These are phyloP conservation scores for Eucalyptus globulus DNA, from an alignment of 345 rosid genomes.

Conservation along the genomic window DNA sequence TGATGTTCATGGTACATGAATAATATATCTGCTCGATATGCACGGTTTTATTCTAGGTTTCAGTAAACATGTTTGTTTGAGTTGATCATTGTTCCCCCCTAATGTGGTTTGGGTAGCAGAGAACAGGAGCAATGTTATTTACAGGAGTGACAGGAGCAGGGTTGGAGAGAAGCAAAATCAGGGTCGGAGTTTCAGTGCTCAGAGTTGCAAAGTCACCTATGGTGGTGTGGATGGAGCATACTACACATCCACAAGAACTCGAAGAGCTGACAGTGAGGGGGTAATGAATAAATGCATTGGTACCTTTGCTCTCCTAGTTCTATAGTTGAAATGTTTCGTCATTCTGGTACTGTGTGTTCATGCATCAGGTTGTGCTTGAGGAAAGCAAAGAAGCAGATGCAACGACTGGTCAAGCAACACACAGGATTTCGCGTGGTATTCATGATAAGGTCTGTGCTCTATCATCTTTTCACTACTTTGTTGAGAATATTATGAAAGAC, in stretches of 20 bases:
- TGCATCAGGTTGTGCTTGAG: slow-evolving; percentile 51
- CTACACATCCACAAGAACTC: slow-evolving; percentile 50
- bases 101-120: neutral
- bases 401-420: slow-evolving; percentile 66
- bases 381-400: slow-evolving; percentile 81
- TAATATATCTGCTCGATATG: neutral
- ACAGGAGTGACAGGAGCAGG: slow-evolving; percentile 3
- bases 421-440: slow-evolving; percentile 74
- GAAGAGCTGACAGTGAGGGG: slow-evolving; percentile 57
- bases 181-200: slow-evolving; percentile 18
- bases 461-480: neutral
- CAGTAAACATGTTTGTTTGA: neutral
- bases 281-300: slow-evolving; percentile 18
- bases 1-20: slow-evolving; percentile 30
- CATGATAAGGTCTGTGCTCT: slow-evolving; percentile 48
- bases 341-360: neutral
- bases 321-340: neutral
- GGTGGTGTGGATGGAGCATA: slow-evolving; percentile 86
- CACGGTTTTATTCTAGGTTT: neutral
- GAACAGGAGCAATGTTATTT: slow-evolving; percentile 10
- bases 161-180: slow-evolving; percentile 12
- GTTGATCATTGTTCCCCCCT: neutral
- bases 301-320: neutral
- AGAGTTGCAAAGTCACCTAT: slow-evolving; percentile 49
- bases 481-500: neutral